A percentile compares a stretch with the other conserved stretches of the same genome.
Evolutionary conservation across 2,329 filamentous ascomycete species (phyloP).

Genomic region (Davidsoniella neocaledoniae): DNA sequence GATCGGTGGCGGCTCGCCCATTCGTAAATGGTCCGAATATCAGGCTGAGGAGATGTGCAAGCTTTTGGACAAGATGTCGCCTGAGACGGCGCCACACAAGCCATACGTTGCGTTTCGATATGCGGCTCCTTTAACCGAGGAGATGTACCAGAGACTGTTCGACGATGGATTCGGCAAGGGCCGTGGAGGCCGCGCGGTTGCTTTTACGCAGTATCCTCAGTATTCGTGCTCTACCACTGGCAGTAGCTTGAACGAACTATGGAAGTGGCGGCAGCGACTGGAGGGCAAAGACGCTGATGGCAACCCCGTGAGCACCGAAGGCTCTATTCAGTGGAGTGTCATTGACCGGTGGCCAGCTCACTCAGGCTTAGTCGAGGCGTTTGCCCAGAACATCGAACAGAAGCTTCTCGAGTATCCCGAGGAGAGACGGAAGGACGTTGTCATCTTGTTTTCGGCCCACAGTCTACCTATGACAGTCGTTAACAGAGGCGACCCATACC

Average conservation of each 20-base stretch:
- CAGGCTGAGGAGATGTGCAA: conserved; percentile 95
- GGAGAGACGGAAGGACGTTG: conserved; percentile 61
- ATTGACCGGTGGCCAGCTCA: conserved; percentile 98
- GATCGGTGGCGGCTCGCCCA: conserved; percentile 94
- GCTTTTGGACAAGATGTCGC: conserved; percentile 75
- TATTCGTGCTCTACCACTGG: conserved; percentile 97
- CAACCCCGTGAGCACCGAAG: conserved; percentile 24
- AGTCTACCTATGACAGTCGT: conserved; percentile 95
- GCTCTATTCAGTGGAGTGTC: conserved; percentile 84
- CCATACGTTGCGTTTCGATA: conserved; percentile 97
- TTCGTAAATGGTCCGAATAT: conserved; percentile 94
- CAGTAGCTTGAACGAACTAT: conserved; percentile 88
- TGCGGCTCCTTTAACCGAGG: conserved; percentile 79
- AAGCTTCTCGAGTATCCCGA: conserved; percentile 71
- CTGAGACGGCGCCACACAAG: conserved; percentile 88
- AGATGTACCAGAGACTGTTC: conserved; percentile 72
- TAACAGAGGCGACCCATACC: conserved; percentile 89
- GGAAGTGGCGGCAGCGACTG: conserved; percentile 85
- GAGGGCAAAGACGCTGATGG: conserved; percentile 51
- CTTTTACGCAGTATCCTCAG: conserved; percentile 96
- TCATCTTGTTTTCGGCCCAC: conserved; percentile 87
- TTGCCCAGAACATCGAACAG: conserved; percentile 80
- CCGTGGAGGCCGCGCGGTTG: conserved; percentile 80
- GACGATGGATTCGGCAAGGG: conserved; percentile 82
- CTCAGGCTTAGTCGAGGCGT: conserved; percentile 73